Evolutionary conservation across 2,329 filamentous ascomycete genomes (phyloP).

Genomic region (Aspergillus arachidicola): DNA sequence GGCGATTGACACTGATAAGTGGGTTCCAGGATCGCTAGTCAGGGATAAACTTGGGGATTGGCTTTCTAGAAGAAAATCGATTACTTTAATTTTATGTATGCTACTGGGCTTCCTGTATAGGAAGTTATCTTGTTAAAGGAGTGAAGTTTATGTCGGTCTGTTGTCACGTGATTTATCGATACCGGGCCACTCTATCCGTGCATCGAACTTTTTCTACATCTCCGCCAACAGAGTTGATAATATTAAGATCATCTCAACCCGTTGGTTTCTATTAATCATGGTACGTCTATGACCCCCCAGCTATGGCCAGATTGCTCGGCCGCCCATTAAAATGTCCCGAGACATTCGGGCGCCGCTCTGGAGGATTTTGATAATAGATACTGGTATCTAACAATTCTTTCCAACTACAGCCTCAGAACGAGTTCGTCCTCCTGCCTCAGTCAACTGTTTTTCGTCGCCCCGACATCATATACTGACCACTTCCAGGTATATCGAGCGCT

Average conservation of each 20-base stretch:
- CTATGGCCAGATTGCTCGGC: not conserved
- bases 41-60: not conserved
- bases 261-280: conserved; percentile 30
- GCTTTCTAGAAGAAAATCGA: not conserved
- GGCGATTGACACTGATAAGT: not conserved
- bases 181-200: conserved; percentile 12
- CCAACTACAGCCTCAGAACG: conserved; percentile 45
- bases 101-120: not conserved
- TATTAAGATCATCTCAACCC: conserved; percentile 10
- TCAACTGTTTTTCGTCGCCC: conserved; percentile 4
- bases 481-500: conserved; percentile 70
- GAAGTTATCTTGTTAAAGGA: not conserved
- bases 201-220: conserved; percentile 18
- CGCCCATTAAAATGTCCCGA: not conserved
- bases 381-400: conserved; percentile 9
- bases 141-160: not conserved
- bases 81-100: not conserved
- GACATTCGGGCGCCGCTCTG: not conserved
- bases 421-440: conserved; percentile 36
- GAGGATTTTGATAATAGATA: not conserved
- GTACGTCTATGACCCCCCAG: conserved; percentile 23
- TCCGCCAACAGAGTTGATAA: conserved; percentile 4
- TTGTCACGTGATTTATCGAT: conserved; percentile 22
- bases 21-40: not conserved
- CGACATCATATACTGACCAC: conserved; percentile 18